These are phyloP conservation scores for Basidiobolus heterosporus DNA, from an alignment of 371 early-diverging fungal genomes.

Conservation along the genomic window DNA sequence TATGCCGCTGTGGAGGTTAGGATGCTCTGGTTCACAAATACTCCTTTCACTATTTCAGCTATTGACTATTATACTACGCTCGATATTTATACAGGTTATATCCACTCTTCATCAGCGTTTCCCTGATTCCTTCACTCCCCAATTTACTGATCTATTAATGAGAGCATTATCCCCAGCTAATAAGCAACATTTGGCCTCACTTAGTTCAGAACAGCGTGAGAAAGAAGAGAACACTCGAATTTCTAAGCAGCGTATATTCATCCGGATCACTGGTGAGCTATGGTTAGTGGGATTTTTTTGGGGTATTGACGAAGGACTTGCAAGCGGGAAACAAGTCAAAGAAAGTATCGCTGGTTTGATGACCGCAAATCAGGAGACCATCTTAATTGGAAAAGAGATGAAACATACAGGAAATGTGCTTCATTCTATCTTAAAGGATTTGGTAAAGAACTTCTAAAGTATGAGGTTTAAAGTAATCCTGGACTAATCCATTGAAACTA, in stretches of 20 bases:
- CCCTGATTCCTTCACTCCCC: constrained; percentile 53
- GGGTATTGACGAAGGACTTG: constrained; percentile 40
- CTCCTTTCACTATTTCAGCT: background rate
- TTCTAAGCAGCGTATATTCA: constrained; percentile 39
- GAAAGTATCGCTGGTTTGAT: constrained; percentile 1
- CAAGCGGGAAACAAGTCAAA: background rate
- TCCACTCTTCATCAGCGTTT: constrained; percentile 85
- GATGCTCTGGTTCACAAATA: background rate
- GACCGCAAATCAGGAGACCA: background rate
- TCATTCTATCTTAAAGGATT: constrained; percentile 11
- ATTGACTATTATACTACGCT: too few relatives aligned
- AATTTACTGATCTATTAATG: constrained; percentile 38
- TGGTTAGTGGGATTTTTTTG: constrained; percentile 68
- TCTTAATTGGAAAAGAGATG: background rate
- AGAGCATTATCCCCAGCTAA: constrained; percentile 30
- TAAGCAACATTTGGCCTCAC: constrained; percentile 24
- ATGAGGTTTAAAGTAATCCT: background rate
- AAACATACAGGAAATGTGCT: background rate
- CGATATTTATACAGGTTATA: constrained; percentile 27
- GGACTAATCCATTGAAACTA: too few relatives aligned
- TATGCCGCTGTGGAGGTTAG: constrained; percentile 63
- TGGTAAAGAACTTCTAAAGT: constrained; percentile 7
- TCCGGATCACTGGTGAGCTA: constrained; percentile 66
- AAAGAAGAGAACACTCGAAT: constrained; percentile 66
- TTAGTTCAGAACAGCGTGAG: constrained; percentile 64